Evolutionary conservation across 2,329 filamentous ascomycete genomes (phyloP), one percentile per base, ranked within the genome.

Genomic region (Cryphonectria radicalis): DNA sequence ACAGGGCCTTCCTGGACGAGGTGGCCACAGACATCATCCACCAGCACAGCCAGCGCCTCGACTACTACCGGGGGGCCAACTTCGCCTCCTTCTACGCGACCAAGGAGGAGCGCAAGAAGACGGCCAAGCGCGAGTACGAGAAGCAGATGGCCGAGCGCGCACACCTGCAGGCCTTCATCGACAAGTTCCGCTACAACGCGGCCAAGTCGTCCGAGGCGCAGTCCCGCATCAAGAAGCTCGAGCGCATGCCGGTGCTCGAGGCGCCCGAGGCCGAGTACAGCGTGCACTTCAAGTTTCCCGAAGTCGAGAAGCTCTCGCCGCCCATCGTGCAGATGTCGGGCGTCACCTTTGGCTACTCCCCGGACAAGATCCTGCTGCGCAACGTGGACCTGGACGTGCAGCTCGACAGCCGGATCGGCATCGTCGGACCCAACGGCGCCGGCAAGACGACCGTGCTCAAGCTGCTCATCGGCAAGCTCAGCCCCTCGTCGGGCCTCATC

Each of bases 171-270:
- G 91, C 93, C 40, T 99, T 99, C 83, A 99, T 99, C 84, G 96
- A 99, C 88, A 99, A 99, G 84, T 99, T 99, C 88, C 91, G 96
- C 68, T 99, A 99, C 88, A 99, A 99, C 80, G 96, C 96, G 40
- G 96, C 95, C 78, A 99, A 99, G 82, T 98, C 96, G 0, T 97
- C 95, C 11, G 96, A 99, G 85, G 96, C 96, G 1, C 96, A 99
- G 80, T 98, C 95, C 0, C 91, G 96, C 78, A 98, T 99, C 88
- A 99, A 99, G 88, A 99, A 99, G 81, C 86, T 99, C 73, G 97
- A 99, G 82, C 94, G 93, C 79, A 98, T 99, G 93, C 96, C 97
- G 1, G 85, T 97, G 1, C 88, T 99, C 67, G 92, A 97, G 77
- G 81, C 95, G 0, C 97, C 96, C 7, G 96, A 99, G 84, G 90